Evolutionary conservation across 2,329 filamentous ascomycete species (phyloP).

Genomic region (Alternaria ethzedia): DNA sequence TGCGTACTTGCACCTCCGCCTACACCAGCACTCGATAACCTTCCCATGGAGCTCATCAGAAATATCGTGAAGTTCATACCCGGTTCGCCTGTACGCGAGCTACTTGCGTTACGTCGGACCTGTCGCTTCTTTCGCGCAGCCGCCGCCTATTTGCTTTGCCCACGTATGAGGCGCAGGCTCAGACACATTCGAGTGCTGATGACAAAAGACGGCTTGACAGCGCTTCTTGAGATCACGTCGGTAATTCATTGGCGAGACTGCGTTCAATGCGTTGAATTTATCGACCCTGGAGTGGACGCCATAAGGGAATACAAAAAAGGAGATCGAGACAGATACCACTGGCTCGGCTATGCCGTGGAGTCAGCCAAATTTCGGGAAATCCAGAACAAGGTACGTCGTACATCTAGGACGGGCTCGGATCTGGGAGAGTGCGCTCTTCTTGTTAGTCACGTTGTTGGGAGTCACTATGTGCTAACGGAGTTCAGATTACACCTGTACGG

Average conservation of each 20-base stretch:
- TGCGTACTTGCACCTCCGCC: neutral
- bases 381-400: neutral
- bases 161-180: neutral
- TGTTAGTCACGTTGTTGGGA: neutral
- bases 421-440: neutral
- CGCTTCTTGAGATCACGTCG: neutral
- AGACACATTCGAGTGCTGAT: neutral
- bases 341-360: neutral
- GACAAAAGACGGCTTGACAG: neutral
- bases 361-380: neutral
- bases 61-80: neutral
- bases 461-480: neutral
- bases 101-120: neutral
- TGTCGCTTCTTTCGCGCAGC: neutral
- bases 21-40: neutral
- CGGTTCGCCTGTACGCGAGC: neutral
- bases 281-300: neutral
- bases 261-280: neutral
- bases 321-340: neutral
- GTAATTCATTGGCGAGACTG: neutral
- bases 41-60: neutral
- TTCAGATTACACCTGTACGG: neutral
- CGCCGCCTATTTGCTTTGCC: neutral
- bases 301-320: neutral
- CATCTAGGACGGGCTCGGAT: neutral